Evolutionary conservation across 139 green algal species (phyloP).

Genomic region (Picocystis salinarum): DNA sequence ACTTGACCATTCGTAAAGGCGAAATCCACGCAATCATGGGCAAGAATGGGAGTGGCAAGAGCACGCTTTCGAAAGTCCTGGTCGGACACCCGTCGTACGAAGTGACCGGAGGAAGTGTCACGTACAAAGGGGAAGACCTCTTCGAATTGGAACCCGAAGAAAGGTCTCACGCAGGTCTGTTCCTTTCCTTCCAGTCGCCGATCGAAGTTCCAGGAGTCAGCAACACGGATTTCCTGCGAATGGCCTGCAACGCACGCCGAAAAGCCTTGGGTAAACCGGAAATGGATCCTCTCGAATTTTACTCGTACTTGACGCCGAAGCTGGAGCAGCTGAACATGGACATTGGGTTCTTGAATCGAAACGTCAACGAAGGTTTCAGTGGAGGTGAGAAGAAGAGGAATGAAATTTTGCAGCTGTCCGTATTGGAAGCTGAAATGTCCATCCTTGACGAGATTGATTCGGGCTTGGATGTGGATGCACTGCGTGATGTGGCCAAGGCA

Average conservation of each 20-base stretch:
- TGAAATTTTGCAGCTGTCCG: constrained; percentile 82
- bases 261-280: constrained; percentile 56
- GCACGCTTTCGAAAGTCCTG: constrained; percentile 82
- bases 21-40: constrained; percentile 97
- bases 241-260: constrained; percentile 72
- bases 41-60: constrained; percentile 94
- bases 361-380: constrained; percentile 97
- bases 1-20: constrained; percentile 63
- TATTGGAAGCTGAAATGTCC: constrained; percentile 51
- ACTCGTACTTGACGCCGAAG: constrained; percentile 81
- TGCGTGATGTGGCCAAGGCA: constrained; percentile 44
- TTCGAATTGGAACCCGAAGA: constrained; percentile 69
- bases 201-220: constrained; percentile 88
- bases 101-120: constrained; percentile 57
- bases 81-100: constrained; percentile 96
- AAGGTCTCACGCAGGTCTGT: constrained; percentile 68
- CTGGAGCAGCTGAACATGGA: constrained; percentile 94
- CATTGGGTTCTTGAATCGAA: constrained; percentile 81
- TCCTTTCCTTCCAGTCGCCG: constrained; percentile 75
- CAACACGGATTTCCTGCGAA: constrained; percentile 92
- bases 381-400: constrained; percentile 99
- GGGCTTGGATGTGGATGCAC: constrained; percentile 87
- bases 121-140: constrained; percentile 72
- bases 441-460: constrained; percentile 68
- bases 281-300: constrained; percentile 97